Evolutionary conservation across 2,329 filamentous ascomycete genomes (phyloP), one percentile per base, ranked within the genome.

Genomic region (Chaetomiaceae sp.): DNA sequence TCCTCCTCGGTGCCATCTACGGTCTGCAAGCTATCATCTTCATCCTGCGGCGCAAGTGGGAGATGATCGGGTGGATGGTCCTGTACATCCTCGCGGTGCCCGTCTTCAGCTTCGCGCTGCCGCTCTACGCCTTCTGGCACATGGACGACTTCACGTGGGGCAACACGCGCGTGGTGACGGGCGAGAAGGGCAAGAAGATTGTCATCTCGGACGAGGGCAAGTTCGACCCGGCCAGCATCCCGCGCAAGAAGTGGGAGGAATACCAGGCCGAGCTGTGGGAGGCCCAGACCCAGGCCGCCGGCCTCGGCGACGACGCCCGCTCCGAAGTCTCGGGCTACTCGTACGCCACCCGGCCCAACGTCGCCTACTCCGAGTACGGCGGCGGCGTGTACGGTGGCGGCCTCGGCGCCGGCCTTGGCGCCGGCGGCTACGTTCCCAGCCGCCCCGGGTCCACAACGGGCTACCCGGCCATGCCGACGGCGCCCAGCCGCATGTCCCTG

Each of bases 91-190:
- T 93, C 25, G 92, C 93, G 48, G 87, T 95, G 55, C 92, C 92
- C 0, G 81, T 99, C 57, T 99, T 96, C 77, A 85, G 88, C 38
- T 89, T 95, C 57, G 90, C 81, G 52, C 78, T 99, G 39, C 93
- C 93, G 0, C 73, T 99, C 23, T 97, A 97, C 69, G 79, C 92
- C 44, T 99, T 99, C 80, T 99, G 93, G 93, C 82, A 96, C 73
- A 97, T 97, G 93, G 93, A 99, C 69, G 93, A 99, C 72, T 99
- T 99, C 81, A 88, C 87, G 63, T 99, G 93, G 93, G 93, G 93
- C 71, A 99, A 96, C 71, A 99, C 93, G 35, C 92, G 93, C 82
- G 82, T 99, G 51, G 90, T 99, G 58, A 93, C 88, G 7, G 93
- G 93, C 66, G 93, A 99, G 67, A 85, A 86, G 68, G 93, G 93